These are phyloP conservation scores for Xylariaceae sp. DNA, from an alignment of 2,329 filamentous ascomycete genomes.

Conservation along the genomic window DNA sequence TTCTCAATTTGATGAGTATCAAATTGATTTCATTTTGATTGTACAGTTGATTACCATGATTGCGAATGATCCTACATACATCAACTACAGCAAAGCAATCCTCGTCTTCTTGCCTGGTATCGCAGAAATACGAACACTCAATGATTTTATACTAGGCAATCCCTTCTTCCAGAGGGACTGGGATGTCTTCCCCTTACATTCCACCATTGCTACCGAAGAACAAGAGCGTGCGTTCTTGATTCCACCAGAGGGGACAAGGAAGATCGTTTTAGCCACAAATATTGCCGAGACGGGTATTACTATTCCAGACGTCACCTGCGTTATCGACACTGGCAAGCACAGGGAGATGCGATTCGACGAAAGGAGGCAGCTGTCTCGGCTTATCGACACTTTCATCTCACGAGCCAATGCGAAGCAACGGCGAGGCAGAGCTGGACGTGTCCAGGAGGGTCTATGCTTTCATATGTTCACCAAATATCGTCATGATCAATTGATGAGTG, in stretches of 20 bases:
- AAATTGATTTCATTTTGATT: slow-evolving; percentile 85
- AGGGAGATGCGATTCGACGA: slow-evolving; percentile 98
- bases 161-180: slow-evolving; percentile 71
- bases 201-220: slow-evolving; percentile 91
- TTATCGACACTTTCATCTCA: slow-evolving; percentile 94
- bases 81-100: slow-evolving; percentile 79
- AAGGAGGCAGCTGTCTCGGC: slow-evolving; percentile 78
- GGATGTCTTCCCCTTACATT: slow-evolving; percentile 87
- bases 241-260: slow-evolving; percentile 75
- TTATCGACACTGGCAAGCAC: slow-evolving; percentile 94
- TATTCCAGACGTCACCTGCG: slow-evolving; percentile 94
- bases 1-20: slow-evolving; percentile 79
- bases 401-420: slow-evolving; percentile 94
- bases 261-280: slow-evolving; percentile 95
- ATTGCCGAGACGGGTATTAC: slow-evolving; percentile 99
- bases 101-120: slow-evolving; percentile 94
- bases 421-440: slow-evolving; percentile 87
- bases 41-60: slow-evolving; percentile 74
- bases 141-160: slow-evolving; percentile 78
- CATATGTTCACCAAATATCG: slow-evolving; percentile 90
- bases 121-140: slow-evolving; percentile 83
- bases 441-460: slow-evolving; percentile 92
- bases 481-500: slow-evolving; percentile 79
- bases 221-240: slow-evolving; percentile 90
- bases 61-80: slow-evolving; percentile 62